phyloP scores from a whole-genome alignment of 345 rosid genomes.

The Eucalyptus pauciflora region DNA sequence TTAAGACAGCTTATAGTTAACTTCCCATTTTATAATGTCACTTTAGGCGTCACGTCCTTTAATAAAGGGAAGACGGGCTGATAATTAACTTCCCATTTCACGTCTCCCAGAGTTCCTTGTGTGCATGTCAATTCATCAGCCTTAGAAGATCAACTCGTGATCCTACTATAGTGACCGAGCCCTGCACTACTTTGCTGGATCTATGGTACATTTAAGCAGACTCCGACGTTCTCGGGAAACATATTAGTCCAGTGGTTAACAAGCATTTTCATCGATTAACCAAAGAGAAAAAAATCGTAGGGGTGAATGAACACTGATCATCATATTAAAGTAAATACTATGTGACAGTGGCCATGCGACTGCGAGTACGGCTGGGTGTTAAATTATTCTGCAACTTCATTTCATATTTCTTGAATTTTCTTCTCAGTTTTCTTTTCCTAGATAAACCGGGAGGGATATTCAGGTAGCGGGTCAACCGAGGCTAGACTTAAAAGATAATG shows the following conservation, averaged over 20 bases:
- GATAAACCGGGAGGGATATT: not conserved
- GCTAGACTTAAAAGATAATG: not conserved
- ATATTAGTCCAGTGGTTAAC: not conserved
- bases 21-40: not conserved
- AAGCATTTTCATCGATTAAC: not conserved
- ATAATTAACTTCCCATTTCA: not conserved
- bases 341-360: not conserved
- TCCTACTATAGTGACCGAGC: not conserved
- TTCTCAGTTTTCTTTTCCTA: not conserved
- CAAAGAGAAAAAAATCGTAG: not conserved
- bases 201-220: not conserved
- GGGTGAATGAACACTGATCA: not conserved
- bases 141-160: not conserved
- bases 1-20: not conserved
- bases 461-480: not conserved
- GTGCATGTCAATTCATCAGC: not conserved
- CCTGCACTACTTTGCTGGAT: not conserved
- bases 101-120: not conserved
- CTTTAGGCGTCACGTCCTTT: not conserved
- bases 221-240: not conserved
- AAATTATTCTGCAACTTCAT: not conserved
- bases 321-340: not conserved
- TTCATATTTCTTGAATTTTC: not conserved
- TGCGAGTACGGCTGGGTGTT: not conserved
- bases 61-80: not conserved